Base-by-base conservation (phyloP, 768 basidiomycete genomes). In the Lentinula guzmanii region DNA sequence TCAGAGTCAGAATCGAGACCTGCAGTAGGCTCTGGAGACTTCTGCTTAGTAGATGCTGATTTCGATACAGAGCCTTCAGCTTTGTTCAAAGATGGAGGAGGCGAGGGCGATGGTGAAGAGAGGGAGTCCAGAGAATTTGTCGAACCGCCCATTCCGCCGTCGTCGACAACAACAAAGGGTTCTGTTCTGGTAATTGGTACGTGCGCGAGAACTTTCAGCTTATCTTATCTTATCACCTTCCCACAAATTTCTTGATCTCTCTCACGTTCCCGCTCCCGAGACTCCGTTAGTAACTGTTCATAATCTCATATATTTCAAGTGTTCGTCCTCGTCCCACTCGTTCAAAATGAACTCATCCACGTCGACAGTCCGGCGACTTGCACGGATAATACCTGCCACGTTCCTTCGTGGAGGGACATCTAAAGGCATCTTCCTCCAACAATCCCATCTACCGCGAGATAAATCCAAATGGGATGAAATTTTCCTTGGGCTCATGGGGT, bases 401-500 rank as follows among this genome's bases (percentile, higher is more conserved):
- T 91, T 86, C 67, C 70, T 90, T 16, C 81, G 89, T 16, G 89
- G 89, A 1, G 89, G 89, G 0, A 91, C 90, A 2, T 91, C 89
- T 18, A 90, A 91, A 70, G 90, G 90, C 3, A 79, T 91, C 50
- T 91, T 87, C 68, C 56, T 92, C 15, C 79, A 83, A 56, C 78
- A 76, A 6, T 69, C 72, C 3, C 68, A 80, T 61, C 81, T 92
- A 5, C 88, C 89, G 13, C 60, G 66, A 18, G 75, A 83, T 60
- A 75, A 68, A 13, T 65, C 75, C 0, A 71, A 81, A 69, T 90
- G 87, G 89, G 70, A 75, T 15, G 73, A 74, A 35, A 83, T 90
- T 52, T 87, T 91, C 65, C 78, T 86, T 8, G 82, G 86, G 0
- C 80, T 90, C 13, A 91, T 91, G 89, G 90, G 90, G n/a, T 90